Conservation (phyloP, 495 filamentous ascomycete species). For the Xylaria palmicola region DNA sequence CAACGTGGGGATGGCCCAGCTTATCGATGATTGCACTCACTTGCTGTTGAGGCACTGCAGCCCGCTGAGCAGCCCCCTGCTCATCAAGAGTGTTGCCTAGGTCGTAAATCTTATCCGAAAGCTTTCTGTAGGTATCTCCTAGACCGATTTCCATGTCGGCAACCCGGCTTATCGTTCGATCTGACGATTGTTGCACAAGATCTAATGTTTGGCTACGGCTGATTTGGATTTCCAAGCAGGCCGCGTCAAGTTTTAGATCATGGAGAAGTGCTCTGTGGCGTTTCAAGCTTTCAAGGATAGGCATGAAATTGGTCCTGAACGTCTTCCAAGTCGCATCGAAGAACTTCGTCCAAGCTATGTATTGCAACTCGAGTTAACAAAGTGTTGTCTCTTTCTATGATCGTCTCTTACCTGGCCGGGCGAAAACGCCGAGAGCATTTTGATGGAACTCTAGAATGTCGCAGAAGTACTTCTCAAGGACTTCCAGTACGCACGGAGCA, state of each 20-base stretch:
- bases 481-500: neutral
- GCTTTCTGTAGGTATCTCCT: neutral
- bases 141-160: neutral
- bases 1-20: neutral
- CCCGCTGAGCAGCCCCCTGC: neutral
- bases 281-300: neutral
- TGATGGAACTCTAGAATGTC: constrained; percentile 1
- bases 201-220: neutral
- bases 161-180: neutral
- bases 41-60: neutral
- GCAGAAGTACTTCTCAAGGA: constrained; percentile 1
- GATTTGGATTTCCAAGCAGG: neutral
- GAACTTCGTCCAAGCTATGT: neutral
- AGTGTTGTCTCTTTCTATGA: neutral
- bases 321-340: neutral
- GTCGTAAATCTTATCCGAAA: neutral
- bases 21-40: neutral
- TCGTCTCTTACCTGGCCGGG: neutral
- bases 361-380: neutral
- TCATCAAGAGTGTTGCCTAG: neutral
- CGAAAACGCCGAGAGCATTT: neutral
- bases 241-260: neutral
- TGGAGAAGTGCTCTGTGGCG: neutral
- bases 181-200: neutral
- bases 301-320: neutral